Conservation (phyloP, 495 filamentous ascomycete genomes). For the Glutinoglossum americanum region DNA sequence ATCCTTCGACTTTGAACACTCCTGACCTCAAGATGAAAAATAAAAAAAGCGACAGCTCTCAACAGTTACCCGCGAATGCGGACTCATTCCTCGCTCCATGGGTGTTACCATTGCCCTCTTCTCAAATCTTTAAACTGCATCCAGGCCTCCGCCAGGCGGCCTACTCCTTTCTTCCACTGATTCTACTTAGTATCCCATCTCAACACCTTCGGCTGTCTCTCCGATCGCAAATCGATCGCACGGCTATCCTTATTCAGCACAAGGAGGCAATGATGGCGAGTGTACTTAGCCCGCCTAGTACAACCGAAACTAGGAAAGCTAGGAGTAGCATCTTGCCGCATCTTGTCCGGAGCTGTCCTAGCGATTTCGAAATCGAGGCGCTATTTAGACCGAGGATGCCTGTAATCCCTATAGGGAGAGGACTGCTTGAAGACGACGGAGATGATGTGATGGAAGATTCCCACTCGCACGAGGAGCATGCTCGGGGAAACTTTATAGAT, state of each 20-base stretch:
- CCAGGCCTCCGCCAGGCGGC: slow-evolving; percentile 26
- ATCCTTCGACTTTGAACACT: slow-evolving; percentile 10
- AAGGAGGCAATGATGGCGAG: slow-evolving; percentile 55
- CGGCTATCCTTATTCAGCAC: slow-evolving; percentile 44
- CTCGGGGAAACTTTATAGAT: background rate
- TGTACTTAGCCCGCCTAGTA: slow-evolving; percentile 49
- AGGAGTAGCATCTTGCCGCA: slow-evolving; percentile 58
- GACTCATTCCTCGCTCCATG: slow-evolving; percentile 29
- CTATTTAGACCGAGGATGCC: slow-evolving; percentile 49
- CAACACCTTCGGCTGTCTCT: slow-evolving; percentile 36
- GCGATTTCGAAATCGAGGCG: slow-evolving; percentile 43
- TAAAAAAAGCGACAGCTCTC: slow-evolving; percentile 19
- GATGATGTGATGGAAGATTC: background rate
- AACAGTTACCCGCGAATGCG: slow-evolving; percentile 24
- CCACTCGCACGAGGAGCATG: background rate
- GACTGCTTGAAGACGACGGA: slow-evolving; percentile 4
- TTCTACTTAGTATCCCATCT: slow-evolving; percentile 37
- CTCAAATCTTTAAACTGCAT: slow-evolving; percentile 11
- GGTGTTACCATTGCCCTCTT: background rate
- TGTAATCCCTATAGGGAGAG: slow-evolving; percentile 13
- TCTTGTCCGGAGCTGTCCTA: slow-evolving; percentile 35
- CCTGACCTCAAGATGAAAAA: slow-evolving; percentile 13
- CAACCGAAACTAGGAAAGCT: slow-evolving; percentile 29
- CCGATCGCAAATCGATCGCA: slow-evolving; percentile 53
- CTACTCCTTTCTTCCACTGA: slow-evolving; percentile 32